Evolutionary conservation across 1,284 basidiomycete genomes (phyloP), one percentile per base, ranked within the genome.

Genomic region (Rhodotorula sp.): DNA sequence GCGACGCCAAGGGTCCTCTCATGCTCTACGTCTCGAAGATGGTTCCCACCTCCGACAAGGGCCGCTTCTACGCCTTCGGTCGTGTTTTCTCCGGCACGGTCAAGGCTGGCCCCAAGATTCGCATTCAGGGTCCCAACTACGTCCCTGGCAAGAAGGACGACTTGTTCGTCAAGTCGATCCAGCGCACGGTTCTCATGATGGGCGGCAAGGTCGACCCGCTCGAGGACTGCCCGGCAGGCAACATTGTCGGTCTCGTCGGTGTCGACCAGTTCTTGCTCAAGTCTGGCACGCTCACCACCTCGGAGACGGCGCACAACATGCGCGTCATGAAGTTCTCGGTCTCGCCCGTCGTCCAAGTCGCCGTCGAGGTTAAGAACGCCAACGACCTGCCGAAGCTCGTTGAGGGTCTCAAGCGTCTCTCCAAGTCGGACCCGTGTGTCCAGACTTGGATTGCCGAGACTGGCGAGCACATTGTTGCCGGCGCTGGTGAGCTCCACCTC

Each of bases 211-310:
- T 98, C 80, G 95, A 99, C 83, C 92, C 96, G 75, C 96, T 99
- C 78, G 96, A 99, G 85, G 96, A 99, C 77, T 98, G 95, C 84
- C 96, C 95, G 57, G 89, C 94, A 76, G 96, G 96, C 81, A 99
- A 99, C 88, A 98, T 99, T 79, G 84, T 94, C 77, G 96, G 96
- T 88, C 91, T 99, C 80, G 95, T 99, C 84, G 96, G 96, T 87
- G 91, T 99, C 79, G 96, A 99, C 85, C 96, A 99, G 85, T 99
- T 98, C 91, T 85, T 99, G 85, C 90, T 99, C 83, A 99, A 99
- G 89, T 93, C 88, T 78, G 95, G 96, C 84, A 99, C 96, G 76
- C 88, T 99, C 79, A 98, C 96, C 75, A 89, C 90, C 74, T 94
- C 92, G 69, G 96, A 99, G 85, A 97, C 94, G 68, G 96, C 96